These are phyloP conservation scores for Elsinoe arachidis DNA, from an alignment of 2,329 filamentous ascomycete species.

Conservation along the genomic window DNA sequence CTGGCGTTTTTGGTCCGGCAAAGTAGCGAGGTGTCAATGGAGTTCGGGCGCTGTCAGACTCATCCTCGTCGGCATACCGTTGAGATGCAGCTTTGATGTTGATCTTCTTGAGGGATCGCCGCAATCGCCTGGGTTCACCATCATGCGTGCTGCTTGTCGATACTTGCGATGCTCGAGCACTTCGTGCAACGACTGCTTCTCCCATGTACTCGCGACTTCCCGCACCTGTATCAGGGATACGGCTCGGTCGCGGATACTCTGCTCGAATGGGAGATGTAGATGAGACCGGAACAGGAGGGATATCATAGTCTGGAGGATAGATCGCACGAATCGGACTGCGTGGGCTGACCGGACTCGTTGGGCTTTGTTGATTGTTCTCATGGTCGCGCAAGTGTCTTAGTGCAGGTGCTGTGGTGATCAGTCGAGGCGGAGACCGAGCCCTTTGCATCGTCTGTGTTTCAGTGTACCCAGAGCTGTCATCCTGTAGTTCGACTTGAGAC, in stretches of 20 bases:
- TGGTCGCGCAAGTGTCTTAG: conserved; percentile 19
- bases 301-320: conserved; percentile 33
- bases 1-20: conserved; percentile 45
- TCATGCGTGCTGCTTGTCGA: background rate
- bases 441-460: background rate
- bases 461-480: conserved; percentile 13
- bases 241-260: conserved; percentile 18
- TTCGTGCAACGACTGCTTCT: background rate
- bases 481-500: conserved; percentile 4
- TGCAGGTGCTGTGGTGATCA: conserved; percentile 22
- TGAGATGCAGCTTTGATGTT: conserved; percentile 50
- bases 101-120: conserved; percentile 42
- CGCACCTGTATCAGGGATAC: background rate
- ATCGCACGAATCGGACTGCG: conserved; percentile 39
- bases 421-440: conserved; percentile 19
- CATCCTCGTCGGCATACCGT: conserved; percentile 32
- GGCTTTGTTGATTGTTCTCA: conserved; percentile 24
- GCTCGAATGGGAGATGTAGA: conserved; percentile 24
- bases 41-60: conserved; percentile 41
- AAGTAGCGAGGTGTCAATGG: conserved; percentile 50
- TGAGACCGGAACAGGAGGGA: conserved; percentile 18
- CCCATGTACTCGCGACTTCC: background rate
- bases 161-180: conserved; percentile 1
- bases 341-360: conserved; percentile 28
- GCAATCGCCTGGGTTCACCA: conserved; percentile 25